Evolutionary conservation across 352 stramenopile genomes (phyloP).

Genomic region (Globisporangium recalcitrans): DNA sequence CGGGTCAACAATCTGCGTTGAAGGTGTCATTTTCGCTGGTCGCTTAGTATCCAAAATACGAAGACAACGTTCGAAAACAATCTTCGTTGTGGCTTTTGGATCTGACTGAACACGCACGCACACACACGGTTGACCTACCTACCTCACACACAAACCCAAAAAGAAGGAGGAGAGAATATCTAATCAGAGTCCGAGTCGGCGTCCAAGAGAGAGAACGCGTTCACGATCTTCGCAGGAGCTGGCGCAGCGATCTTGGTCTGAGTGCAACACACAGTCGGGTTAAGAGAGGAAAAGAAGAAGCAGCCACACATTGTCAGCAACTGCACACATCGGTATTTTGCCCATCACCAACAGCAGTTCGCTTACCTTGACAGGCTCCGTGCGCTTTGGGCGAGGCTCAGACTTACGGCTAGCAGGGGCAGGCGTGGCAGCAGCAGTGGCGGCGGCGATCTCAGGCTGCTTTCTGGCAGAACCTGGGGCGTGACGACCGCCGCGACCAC

Average conservation of each 20-base stretch:
- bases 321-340: neutral
- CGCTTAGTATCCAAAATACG: neutral
- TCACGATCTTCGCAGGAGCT: conserved; percentile 57
- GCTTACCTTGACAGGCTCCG: conserved; percentile 36
- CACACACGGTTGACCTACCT: conserved; percentile 1
- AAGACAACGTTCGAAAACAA: neutral
- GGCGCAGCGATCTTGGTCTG: conserved; percentile 43
- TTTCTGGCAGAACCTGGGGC: conserved; percentile 3
- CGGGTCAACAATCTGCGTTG: too few relatives aligned
- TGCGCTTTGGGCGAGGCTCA: conserved; percentile 44
- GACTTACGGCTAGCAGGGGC: conserved; percentile 28
- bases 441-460: conserved; percentile 23
- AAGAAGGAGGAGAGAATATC: conserved; percentile 10
- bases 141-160: neutral
- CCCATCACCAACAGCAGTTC: neutral
- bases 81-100: conserved; percentile 4
- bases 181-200: conserved; percentile 75
- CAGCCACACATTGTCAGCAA: neutral
- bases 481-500: conserved; percentile 22
- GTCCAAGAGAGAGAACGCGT: conserved; percentile 49
- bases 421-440: conserved; percentile 6
- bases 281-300: too few relatives aligned
- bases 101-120: conserved; percentile 2
- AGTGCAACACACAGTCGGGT: neutral
- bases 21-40: neutral